Evolutionary conservation across 441 rosid species (phyloP).

Genomic region (Theobroma grandiflorum): DNA sequence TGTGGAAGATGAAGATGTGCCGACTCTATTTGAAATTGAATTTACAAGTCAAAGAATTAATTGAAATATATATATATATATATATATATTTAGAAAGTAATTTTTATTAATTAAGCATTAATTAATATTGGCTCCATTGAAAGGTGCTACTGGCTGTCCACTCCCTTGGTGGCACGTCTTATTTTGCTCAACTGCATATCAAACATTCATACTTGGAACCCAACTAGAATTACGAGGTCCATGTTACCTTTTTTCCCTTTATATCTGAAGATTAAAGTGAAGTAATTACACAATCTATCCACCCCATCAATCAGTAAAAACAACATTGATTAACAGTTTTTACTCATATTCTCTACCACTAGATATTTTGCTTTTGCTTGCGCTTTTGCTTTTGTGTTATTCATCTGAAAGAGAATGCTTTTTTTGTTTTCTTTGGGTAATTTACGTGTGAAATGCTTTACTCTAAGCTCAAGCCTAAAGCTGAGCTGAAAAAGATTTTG

Average conservation of each 20-base stretch:
- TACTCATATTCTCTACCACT: background rate
- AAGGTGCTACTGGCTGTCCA: background rate
- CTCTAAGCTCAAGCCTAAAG: background rate
- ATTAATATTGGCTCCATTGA: background rate
- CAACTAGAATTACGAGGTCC: background rate
- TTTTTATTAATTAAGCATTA: background rate
- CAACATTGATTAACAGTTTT: background rate
- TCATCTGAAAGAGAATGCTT: too few relatives aligned
- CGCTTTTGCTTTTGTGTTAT: background rate
- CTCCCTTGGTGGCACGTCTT: background rate
- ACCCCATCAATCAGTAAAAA: background rate
- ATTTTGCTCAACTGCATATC: background rate
- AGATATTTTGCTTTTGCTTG: background rate
- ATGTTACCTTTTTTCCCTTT: background rate
- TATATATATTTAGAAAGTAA: background rate
- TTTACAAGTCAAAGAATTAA: background rate
- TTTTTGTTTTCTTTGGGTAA: too few relatives aligned
- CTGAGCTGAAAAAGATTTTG: background rate
- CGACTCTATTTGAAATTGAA: background rate
- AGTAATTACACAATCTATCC: background rate
- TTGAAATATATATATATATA: background rate
- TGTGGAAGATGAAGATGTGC: background rate
- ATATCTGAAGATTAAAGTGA: too few relatives aligned
- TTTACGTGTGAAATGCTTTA: too few relatives aligned
- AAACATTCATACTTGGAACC: background rate